Conservation (phyloP, 805 yeast species). For the Ogataea methanolica region DNA sequence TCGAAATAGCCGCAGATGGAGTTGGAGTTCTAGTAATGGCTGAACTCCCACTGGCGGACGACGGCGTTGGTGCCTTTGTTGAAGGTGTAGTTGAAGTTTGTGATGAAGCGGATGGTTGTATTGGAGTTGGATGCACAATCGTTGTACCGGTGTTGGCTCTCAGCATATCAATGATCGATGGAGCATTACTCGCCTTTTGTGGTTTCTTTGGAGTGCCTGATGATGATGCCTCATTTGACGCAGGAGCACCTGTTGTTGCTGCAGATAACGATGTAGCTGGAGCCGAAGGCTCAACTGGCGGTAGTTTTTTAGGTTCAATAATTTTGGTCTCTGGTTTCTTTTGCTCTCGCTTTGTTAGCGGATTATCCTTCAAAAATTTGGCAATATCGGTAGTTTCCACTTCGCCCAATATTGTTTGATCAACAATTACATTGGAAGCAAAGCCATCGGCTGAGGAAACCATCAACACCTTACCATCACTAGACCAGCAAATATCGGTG, state of each 20-base stretch:
- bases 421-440: conserved; percentile 63
- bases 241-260: neutral
- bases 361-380: conserved; percentile 12
- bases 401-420: conserved; percentile 52
- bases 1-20: conserved; percentile 3
- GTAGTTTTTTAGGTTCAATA: neutral
- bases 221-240: neutral
- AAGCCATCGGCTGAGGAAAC: conserved; percentile 91
- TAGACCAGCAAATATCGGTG: conserved; percentile 84
- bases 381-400: conserved; percentile 27
- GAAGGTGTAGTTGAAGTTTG: conserved; percentile 6
- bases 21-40: conserved; percentile 2
- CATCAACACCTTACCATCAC: conserved; percentile 65
- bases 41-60: neutral
- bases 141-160: neutral
- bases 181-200: conserved; percentile 1
- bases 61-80: conserved; percentile 11
- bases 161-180: conserved; percentile 12
- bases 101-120: conserved; percentile 8
- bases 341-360: conserved; percentile 1
- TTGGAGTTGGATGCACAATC: conserved; percentile 4
- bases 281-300: neutral
- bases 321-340: neutral
- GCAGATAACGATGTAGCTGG: neutral
- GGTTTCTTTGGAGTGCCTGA: neutral